Base-by-base conservation (phyloP, 2,329 filamentous ascomycete species). In the Cordyceps javanica region DNA sequence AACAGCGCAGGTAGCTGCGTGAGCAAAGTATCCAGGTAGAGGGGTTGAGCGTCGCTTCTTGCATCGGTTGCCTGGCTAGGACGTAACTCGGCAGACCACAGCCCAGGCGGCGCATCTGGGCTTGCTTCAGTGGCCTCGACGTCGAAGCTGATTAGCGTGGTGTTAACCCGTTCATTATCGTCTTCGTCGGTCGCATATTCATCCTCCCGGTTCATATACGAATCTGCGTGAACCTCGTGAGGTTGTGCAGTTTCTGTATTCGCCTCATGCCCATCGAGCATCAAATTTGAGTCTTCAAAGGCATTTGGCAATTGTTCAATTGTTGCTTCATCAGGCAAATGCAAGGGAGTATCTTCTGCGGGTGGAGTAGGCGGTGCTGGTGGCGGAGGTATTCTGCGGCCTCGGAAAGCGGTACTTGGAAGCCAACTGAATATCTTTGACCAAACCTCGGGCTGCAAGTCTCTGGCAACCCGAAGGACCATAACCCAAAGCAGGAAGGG, bases 131-230 rank as follows among this genome's bases (percentile, higher is more conserved):
- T 78, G 0, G 81, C 78, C 61, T 85, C 82, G 28, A 85, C 81
- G 57, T 85, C 82, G 57, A 85, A 84, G 61, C 80, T 83, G 53
- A 85, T 83, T 5, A 85, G 69, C 0, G 81, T 83, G 1, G 81
- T 77, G 56, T 77, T 81, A 25, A 83, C 71, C 49, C 77, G 74
- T 49, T 82, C 81, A 14, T 78, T 72, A 16, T 81, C 81, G 50
- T 83, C 81, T 55, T 84, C 82, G 48, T 84, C 82, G 13, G 75
- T 81, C 11, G 72, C 77, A 59, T 79, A 81, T 41, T 82, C 81
- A 58, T 80, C 77, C 14, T 72, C 77, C n/a, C 77, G 68, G 10
- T 71, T 68, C 0, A 49, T 55, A 16, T 54, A 54, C 9, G 34
- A 34, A 16, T 54, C 39, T 16, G 23, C 28, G 26, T 41, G 56